Evolutionary conservation across 257 asterid genomes (phyloP).

Genomic region (Ehretia macrophylla): DNA sequence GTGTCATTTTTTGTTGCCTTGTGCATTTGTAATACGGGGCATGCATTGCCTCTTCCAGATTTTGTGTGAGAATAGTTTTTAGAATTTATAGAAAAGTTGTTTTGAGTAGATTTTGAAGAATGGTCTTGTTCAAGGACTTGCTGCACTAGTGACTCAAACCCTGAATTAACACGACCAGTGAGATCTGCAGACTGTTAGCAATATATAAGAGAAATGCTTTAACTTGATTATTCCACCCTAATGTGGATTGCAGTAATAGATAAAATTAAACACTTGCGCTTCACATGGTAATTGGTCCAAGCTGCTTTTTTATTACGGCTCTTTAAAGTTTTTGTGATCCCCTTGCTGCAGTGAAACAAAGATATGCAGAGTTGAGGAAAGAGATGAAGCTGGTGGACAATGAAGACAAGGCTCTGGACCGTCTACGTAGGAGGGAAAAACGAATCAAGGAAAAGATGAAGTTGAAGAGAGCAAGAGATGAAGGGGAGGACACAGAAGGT

Average conservation of each 20-base stretch:
- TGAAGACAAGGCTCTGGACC: constrained; percentile 75
- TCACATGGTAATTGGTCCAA: background rate
- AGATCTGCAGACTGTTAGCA: no score
- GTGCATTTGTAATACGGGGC: background rate
- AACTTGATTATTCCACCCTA: no score
- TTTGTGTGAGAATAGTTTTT: no score
- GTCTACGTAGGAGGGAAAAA: constrained; percentile 61
- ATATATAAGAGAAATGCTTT: no score
- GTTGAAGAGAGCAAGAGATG: constrained; percentile 53
- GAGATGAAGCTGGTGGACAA: constrained; percentile 59
- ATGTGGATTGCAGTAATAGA: no score
- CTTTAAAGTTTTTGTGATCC: constrained; percentile 6
- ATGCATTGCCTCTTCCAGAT: no score
- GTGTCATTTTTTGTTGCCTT: background rate
- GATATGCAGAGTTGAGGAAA: constrained; percentile 60
- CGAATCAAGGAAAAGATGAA: constrained; percentile 73
- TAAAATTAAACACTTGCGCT: background rate
- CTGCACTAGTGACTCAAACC: background rate
- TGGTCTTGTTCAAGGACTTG: background rate
- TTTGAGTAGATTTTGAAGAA: no score
- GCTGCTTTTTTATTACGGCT: constrained; percentile 6
- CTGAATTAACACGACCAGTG: no score
- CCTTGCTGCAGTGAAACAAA: constrained; percentile 48
- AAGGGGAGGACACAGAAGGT: constrained; percentile 33
- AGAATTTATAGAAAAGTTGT: no score